Evolutionary conservation across 192 early-diverging fungal species (phyloP).

Genomic region (Rhizoclosmatium globosum): DNA sequence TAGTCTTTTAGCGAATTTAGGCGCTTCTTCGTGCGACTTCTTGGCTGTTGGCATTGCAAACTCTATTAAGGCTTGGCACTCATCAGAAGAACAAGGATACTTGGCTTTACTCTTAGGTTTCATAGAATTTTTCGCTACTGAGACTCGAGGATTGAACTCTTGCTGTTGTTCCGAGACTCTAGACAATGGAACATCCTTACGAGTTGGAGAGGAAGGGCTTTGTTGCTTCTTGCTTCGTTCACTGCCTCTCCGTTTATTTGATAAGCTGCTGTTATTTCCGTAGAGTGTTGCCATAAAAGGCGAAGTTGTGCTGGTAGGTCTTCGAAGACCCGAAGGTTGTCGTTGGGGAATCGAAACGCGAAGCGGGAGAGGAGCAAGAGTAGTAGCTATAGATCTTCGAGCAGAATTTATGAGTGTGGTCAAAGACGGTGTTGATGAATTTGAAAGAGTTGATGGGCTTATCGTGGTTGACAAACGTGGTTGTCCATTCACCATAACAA

Average conservation of each 20-base stretch:
- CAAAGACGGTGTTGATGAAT: neutral
- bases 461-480: neutral
- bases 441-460: neutral
- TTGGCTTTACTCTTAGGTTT: slow-evolving; percentile 13
- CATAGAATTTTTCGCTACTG: neutral
- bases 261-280: neutral
- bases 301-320: slow-evolving; percentile 5
- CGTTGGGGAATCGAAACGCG: neutral
- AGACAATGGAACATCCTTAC: neutral
- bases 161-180: neutral
- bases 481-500: too few relatives aligned
- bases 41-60: slow-evolving; percentile 16
- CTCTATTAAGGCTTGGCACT: slow-evolving; percentile 42
- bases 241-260: neutral
- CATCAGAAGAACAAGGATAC: slow-evolving; percentile 49
- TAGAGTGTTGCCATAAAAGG: slow-evolving; percentile 29
- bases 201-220: neutral
- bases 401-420: neutral
- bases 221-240: neutral
- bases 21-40: slow-evolving; percentile 24
- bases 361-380: neutral
- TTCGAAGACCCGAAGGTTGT: neutral
- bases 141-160: neutral
- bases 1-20: neutral
- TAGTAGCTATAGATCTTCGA: neutral